These are phyloP conservation scores for Sarocladiaceae sp. DNA, from an alignment of 2,329 filamentous ascomycete genomes.

Conservation along the genomic window DNA sequence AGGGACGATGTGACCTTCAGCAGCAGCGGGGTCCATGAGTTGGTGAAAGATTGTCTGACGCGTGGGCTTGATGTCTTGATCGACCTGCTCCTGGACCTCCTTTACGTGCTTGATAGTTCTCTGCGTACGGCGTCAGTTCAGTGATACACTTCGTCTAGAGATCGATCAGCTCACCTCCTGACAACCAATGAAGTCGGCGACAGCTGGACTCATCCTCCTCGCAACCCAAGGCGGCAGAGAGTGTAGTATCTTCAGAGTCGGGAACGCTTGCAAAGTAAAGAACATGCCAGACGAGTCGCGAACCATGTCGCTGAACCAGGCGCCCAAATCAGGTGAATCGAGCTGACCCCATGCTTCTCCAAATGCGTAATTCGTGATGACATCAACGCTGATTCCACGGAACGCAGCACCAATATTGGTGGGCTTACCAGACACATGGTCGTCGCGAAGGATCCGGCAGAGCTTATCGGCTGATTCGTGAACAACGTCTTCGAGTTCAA, in stretches of 20 bases:
- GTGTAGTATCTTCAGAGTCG: neutral
- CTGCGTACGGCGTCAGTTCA: neutral
- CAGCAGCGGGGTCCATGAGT: neutral
- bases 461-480: conserved; percentile 6
- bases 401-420: conserved; percentile 13
- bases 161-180: neutral
- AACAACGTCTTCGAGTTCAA: conserved; percentile 12
- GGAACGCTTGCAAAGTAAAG: conserved; percentile 3
- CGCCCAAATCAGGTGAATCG: conserved; percentile 12
- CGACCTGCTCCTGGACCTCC: neutral
- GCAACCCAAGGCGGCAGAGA: neutral
- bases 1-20: conserved; percentile 1
- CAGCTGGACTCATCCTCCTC: neutral
- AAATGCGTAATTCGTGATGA: conserved; percentile 16
- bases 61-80: conserved; percentile 1
- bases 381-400: conserved; percentile 14
- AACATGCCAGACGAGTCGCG: conserved; percentile 5
- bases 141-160: neutral
- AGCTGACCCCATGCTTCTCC: conserved; percentile 15
- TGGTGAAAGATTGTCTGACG: conserved; percentile 4
- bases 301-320: conserved; percentile 13
- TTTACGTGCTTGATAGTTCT: neutral
- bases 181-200: conserved; percentile 4
- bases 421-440: neutral
- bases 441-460: neutral